These are phyloP conservation scores for Cryphonectria nitschkei DNA, from an alignment of 2,329 filamentous ascomycete species.

Conservation along the genomic window DNA sequence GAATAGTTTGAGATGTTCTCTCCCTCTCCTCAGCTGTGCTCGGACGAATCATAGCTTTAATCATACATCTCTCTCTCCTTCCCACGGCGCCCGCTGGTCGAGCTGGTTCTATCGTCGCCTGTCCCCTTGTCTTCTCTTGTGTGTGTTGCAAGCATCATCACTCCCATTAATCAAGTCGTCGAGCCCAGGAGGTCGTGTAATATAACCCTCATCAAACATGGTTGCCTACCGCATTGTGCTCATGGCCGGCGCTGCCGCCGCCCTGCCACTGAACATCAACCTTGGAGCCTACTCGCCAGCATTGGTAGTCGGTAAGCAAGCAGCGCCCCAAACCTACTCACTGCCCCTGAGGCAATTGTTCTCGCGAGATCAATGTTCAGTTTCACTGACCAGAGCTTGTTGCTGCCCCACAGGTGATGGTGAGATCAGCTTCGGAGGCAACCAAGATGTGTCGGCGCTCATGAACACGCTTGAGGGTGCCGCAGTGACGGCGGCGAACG, in stretches of 20 bases:
- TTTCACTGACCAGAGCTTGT: conserved; percentile 12
- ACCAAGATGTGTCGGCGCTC: conserved; percentile 48
- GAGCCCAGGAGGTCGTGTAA: conserved; percentile 22
- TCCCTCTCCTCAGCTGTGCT: conserved; percentile 40
- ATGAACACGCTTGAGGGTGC: conserved; percentile 53
- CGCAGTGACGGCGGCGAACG: conserved; percentile 44
- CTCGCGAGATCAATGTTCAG: too few relatives aligned
- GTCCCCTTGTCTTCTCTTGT: conserved; percentile 37
- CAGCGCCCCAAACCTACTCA: not conserved
- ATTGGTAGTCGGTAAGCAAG: conserved; percentile 41
- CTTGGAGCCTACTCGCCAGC: conserved; percentile 50
- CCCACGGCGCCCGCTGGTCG: conserved; percentile 1
- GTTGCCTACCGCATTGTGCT: conserved; percentile 42
- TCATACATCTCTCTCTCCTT: conserved; percentile 29
- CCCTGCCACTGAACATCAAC: conserved; percentile 48
- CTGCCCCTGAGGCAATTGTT: not conserved
- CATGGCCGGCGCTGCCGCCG: conserved; percentile 43
- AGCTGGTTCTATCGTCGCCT: not conserved
- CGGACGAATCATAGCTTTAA: conserved; percentile 36
- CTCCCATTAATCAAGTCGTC: conserved; percentile 15
- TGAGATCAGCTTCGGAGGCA: conserved; percentile 52
- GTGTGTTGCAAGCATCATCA: conserved; percentile 36
- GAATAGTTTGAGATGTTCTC: conserved; percentile 14
- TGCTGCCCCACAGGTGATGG: conserved; percentile 41
- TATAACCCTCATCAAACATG: conserved; percentile 39